These are phyloP conservation scores for Lichina pygmaea DNA, from an alignment of 495 filamentous ascomycete genomes.

Conservation along the genomic window DNA sequence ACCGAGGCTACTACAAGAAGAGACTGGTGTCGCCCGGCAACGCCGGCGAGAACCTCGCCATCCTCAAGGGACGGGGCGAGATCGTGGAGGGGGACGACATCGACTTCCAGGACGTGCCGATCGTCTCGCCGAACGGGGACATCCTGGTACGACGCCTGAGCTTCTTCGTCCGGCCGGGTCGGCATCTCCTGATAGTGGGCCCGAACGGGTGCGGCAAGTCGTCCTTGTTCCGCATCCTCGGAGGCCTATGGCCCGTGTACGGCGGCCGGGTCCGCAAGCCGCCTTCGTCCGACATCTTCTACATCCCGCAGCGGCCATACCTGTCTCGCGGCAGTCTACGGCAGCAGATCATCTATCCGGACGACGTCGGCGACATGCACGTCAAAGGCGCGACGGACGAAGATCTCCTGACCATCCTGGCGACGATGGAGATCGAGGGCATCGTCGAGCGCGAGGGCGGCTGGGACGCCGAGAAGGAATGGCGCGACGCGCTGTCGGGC, in stretches of 20 bases:
- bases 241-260: constrained; percentile 96
- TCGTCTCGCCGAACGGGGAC: constrained; percentile 89
- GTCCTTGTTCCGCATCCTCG: constrained; percentile 81
- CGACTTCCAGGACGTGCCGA: constrained; percentile 76
- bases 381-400: constrained; percentile 58
- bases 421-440: constrained; percentile 52
- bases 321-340: constrained; percentile 66
- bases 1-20: constrained; percentile 76
- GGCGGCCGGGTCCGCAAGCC: constrained; percentile 81
- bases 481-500: constrained; percentile 71
- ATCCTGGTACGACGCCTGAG: constrained; percentile 61
- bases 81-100: constrained; percentile 60
- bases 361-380: constrained; percentile 66
- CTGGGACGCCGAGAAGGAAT: constrained; percentile 91
- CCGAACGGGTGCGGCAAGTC: constrained; percentile 96
- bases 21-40: constrained; percentile 61
- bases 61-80: constrained; percentile 52
- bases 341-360: constrained; percentile 91
- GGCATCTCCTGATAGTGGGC: constrained; percentile 83
- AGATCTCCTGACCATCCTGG: constrained; percentile 51
- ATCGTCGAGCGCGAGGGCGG: constrained; percentile 61
- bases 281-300: constrained; percentile 75
- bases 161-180: constrained; percentile 60
- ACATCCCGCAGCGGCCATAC: constrained; percentile 91
- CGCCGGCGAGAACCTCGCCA: constrained; percentile 46